Evolutionary conservation across 2,329 filamentous ascomycete genomes (phyloP), one percentile per base, ranked within the genome.

Genomic region (Fusarium incarnatum): DNA sequence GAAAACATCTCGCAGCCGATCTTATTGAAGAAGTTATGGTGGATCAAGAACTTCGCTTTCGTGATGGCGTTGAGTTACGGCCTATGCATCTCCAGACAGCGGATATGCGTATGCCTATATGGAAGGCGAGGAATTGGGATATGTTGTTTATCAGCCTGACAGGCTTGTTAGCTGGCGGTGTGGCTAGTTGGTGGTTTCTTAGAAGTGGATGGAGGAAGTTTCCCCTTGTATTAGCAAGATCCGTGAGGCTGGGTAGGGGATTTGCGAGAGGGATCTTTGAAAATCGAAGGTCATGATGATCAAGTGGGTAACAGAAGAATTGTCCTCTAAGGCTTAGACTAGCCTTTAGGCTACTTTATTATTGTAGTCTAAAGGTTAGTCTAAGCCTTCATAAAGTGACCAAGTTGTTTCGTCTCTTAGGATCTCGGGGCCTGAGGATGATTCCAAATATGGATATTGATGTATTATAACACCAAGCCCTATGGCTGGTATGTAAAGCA

Each of bases 51-150:
- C 67, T 75, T 8, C 54, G 75, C 1, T 58, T 73, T 42, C 58
- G 56, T 3, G 64, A 67, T 2, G 73, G 56, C 22, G 23, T 44
- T 8, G 70, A 73, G 55, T 46, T 74, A 3, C 70, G 75, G 2
- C 79, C 80, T 3, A 83, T 82, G 79, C 81, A 84, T 63, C 72
- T 83, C 13, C 79, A 84, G 71, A 83, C 81, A 4, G 81, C 82
- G 0, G 81, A 83, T 62, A 76, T 77, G 65, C 75, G 82, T 18
- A 84, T 84, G 80, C 74, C 80, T 0, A 41, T 60, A 8, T 82
- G 77, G 74, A 79, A 78, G 48, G 79, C 78, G 1, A 76, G 73
- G 44, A 83, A 83, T 57, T 80, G 77, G 80, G 81, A 83, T 57
- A 66, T 82, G 73, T 68, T 66, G 70, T 22, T 68, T 10, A 54